Percentiles rank a stretch among this genome's conserved stretches.
phyloP scores from a whole-genome alignment of 371 early-diverging fungal species.

The Syncephalastrum contaminatum region DNA sequence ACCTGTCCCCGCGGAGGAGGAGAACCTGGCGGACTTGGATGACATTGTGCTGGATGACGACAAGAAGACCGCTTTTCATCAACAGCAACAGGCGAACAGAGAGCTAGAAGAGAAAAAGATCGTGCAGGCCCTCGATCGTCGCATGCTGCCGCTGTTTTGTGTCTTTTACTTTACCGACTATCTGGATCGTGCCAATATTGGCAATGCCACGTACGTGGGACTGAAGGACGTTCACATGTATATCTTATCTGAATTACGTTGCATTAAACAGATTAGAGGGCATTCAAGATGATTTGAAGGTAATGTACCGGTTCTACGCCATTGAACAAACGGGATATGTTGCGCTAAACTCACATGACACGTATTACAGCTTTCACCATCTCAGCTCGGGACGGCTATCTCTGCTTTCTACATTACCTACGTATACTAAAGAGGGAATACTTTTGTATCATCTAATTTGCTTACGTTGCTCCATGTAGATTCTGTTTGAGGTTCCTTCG shows the following conservation, averaged over 20 bases:
- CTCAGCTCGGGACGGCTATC: constrained; percentile 23
- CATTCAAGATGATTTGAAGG: constrained; percentile 19
- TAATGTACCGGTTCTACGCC: neutral
- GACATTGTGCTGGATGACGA: too few relatives aligned
- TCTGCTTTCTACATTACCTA: constrained; percentile 45
- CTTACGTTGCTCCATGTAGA: constrained; percentile 15
- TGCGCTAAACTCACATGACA: neutral
- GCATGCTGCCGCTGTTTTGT: constrained; percentile 13
- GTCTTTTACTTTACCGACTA: constrained; percentile 23
- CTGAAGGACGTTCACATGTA: neutral
- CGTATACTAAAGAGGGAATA: constrained; percentile 17
- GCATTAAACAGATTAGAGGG: constrained; percentile 16
- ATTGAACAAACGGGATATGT: neutral
- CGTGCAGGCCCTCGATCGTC: constrained; percentile 9
- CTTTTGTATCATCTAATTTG: neutral
- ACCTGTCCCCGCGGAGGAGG: too few relatives aligned
- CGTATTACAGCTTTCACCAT: constrained; percentile 19
- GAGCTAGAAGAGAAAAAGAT: constrained; percentile 11
- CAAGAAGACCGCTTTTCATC: too few relatives aligned
- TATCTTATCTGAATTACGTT: constrained; percentile 2
- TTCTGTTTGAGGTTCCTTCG: constrained; percentile 46
- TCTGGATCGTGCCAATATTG: constrained; percentile 23
- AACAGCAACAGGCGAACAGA: too few relatives aligned
- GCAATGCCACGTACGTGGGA: constrained; percentile 21
- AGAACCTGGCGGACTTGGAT: too few relatives aligned